Conservation (phyloP, 352 stramenopile genomes). For the Globisporangium canariense region DNA sequence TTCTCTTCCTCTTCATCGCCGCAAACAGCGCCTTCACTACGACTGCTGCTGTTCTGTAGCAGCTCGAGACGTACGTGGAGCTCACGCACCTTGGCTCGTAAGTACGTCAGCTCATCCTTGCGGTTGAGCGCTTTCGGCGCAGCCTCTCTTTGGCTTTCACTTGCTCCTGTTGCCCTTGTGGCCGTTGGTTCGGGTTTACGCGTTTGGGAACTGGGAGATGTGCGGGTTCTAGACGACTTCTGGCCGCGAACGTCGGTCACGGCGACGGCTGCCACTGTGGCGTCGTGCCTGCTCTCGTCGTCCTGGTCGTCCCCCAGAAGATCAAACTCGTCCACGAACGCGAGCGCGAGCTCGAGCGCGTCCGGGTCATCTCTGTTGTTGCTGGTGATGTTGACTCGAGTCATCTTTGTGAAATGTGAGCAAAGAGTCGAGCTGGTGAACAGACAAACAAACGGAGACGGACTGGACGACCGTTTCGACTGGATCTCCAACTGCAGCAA, state of each 20-base stretch:
- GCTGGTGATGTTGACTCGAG: neutral
- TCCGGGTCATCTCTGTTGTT: constrained; percentile 4
- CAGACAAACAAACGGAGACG: neutral
- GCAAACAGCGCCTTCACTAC: neutral
- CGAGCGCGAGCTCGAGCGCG: constrained; percentile 10
- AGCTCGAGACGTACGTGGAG: constrained; percentile 31
- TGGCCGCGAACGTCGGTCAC: neutral
- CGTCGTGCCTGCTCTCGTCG: neutral
- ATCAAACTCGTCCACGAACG: constrained; percentile 11
- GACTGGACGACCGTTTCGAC: neutral
- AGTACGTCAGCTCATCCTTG: constrained; percentile 39
- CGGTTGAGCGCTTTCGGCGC: constrained; percentile 12
- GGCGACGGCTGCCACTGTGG: neutral
- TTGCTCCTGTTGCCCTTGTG: neutral
- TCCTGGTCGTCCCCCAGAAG: neutral
- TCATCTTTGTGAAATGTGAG: neutral
- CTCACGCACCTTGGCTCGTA: constrained; percentile 37
- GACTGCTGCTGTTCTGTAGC: constrained; percentile 18
- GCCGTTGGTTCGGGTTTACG: constrained; percentile 1
- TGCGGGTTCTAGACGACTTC: neutral
- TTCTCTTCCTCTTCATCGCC: neutral
- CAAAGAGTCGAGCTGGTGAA: neutral
- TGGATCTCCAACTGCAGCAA: neutral
- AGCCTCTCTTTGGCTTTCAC: constrained; percentile 8
- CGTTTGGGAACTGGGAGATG: neutral